A percentile compares a stretch with the other conserved stretches of the same genome.
phyloP scores from a whole-genome alignment of 2,329 filamentous ascomycete species.

The Phialophora expanda region DNA sequence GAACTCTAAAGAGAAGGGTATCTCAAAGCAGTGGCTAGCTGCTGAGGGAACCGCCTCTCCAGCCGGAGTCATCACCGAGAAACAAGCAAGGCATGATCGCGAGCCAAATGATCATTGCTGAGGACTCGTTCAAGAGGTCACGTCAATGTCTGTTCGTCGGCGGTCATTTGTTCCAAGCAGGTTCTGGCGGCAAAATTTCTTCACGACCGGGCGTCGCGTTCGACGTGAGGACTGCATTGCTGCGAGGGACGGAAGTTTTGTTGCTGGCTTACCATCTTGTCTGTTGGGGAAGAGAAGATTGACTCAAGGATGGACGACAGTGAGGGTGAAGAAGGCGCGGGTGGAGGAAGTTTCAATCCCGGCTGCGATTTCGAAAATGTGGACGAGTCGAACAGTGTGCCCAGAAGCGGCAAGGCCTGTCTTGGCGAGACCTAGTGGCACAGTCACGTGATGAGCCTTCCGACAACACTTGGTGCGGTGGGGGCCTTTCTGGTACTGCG shows the following conservation, averaged over 20 bases:
- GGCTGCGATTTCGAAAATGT: slow-evolving; percentile 17
- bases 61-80: slow-evolving; percentile 34
- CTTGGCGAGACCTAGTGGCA: slow-evolving; percentile 10
- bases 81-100: slow-evolving; percentile 1
- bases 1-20: slow-evolving; percentile 79
- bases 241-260: slow-evolving; percentile 11
- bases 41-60: slow-evolving; percentile 24
- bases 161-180: slow-evolving; percentile 15
- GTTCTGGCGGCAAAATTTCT: slow-evolving; percentile 24
- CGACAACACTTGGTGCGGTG: background rate
- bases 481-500: background rate
- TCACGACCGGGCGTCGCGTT: slow-evolving; percentile 15
- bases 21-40: slow-evolving; percentile 16
- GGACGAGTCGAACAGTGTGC: slow-evolving; percentile 14
- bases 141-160: background rate
- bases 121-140: slow-evolving; percentile 36
- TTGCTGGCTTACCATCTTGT: slow-evolving; percentile 36
- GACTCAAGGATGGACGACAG: slow-evolving; percentile 6
- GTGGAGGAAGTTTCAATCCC: slow-evolving; percentile 13
- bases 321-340: slow-evolving; percentile 7
- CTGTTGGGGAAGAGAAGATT: slow-evolving; percentile 2
- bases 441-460: background rate
- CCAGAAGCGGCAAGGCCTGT: slow-evolving; percentile 13
- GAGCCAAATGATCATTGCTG: slow-evolving; percentile 1
- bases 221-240: slow-evolving; percentile 9